These are phyloP conservation scores for Glarea lozoyensis DNA, from an alignment of 495 filamentous ascomycete genomes.

Conservation along the genomic window DNA sequence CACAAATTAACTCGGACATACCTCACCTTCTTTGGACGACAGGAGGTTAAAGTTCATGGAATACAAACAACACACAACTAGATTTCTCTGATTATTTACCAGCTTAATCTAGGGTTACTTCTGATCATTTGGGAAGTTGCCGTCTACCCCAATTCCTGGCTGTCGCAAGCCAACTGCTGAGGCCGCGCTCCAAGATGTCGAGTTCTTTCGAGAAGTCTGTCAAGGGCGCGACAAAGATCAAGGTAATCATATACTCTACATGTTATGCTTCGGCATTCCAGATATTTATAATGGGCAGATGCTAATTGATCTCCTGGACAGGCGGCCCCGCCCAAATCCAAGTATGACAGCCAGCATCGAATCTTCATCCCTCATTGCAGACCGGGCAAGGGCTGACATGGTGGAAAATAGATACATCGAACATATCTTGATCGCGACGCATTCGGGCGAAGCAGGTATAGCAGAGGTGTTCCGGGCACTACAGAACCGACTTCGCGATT, in stretches of 20 bases:
- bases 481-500: conserved; percentile 80
- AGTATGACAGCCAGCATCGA: conserved; percentile 31
- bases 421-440: conserved; percentile 91
- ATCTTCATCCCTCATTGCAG: not conserved
- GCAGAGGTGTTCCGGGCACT: conserved; percentile 92
- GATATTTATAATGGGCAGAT: not conserved
- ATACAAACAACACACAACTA: too few relatives aligned
- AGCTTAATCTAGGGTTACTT: too few relatives aligned
- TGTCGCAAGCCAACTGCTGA: conserved; percentile 8
- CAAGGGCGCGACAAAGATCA: conserved; percentile 90
- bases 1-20: conserved; percentile 3
- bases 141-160: conserved; percentile 1
- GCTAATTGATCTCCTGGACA: conserved; percentile 27
- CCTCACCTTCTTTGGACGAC: too few relatives aligned
- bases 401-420: conserved; percentile 63
- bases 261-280: not conserved
- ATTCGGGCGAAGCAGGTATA: conserved; percentile 89
- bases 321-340: conserved; percentile 95
- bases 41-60: too few relatives aligned
- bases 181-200: conserved; percentile 42
- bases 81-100: too few relatives aligned
- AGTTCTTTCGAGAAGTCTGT: conserved; percentile 87
- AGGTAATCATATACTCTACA: conserved; percentile 46
- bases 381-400: conserved; percentile 4
- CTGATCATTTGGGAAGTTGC: not conserved